Evolutionary conservation across 192 early-diverging fungal genomes (phyloP).

Genomic region (Chytriomyces confervae): DNA sequence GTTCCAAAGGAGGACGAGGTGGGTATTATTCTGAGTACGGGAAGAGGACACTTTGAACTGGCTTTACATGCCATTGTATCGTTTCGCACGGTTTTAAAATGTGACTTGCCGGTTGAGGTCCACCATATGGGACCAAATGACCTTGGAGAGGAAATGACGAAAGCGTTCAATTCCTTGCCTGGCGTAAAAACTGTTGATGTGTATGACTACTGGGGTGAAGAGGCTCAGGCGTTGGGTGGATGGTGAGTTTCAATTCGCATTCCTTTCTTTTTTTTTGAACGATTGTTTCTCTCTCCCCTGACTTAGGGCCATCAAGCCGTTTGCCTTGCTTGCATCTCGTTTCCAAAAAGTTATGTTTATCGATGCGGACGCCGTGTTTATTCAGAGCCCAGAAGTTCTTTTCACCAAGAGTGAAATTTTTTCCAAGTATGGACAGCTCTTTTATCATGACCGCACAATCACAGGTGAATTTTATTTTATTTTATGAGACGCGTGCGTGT

Average conservation of each 20-base stretch:
- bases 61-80: slow-evolving; percentile 24
- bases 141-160: not conserved
- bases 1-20: not conserved
- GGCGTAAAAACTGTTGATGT: slow-evolving; percentile 43
- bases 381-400: slow-evolving; percentile 62
- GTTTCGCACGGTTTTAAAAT: slow-evolving; percentile 41
- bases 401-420: slow-evolving; percentile 49
- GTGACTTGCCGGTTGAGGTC: slow-evolving; percentile 61
- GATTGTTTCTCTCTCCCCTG: slow-evolving; percentile 44
- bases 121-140: slow-evolving; percentile 54
- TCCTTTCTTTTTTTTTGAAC: slow-evolving; percentile 63
- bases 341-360: slow-evolving; percentile 71
- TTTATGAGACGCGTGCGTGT: slow-evolving; percentile 62
- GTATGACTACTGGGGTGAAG: slow-evolving; percentile 37
- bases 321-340: slow-evolving; percentile 62
- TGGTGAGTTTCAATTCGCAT: slow-evolving; percentile 53
- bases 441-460: slow-evolving; percentile 63
- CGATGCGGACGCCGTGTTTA: slow-evolving; percentile 72
- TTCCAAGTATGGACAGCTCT: slow-evolving; percentile 56
- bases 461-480: slow-evolving; percentile 62
- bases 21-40: slow-evolving; percentile 21
- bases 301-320: slow-evolving; percentile 58
- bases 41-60: slow-evolving; percentile 31
- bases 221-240: slow-evolving; percentile 4
- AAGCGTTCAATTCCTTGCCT: slow-evolving; percentile 12